Base-by-base conservation (phyloP, 495 filamentous ascomycete species). In the Hyaloscypha hepaticicola region DNA sequence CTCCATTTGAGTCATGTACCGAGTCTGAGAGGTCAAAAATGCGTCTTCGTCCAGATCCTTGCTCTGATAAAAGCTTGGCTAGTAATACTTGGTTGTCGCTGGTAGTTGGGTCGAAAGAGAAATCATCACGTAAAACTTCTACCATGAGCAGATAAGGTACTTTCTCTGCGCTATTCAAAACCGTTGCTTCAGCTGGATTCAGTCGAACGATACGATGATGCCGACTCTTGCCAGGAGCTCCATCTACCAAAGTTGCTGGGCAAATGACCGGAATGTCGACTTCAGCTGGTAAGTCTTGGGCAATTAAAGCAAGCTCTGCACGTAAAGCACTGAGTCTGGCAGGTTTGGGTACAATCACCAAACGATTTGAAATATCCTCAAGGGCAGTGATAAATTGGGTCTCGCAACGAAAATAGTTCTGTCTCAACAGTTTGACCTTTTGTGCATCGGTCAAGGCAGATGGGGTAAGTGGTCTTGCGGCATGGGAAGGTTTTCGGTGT, bases 91-190 rank as follows among this genome's bases (percentile, higher is more conserved):
- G 77, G 66, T 92, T 92, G 34, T 86, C 82, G 38, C 77, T 76
- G 1, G 86, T 84, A 38, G 85, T 83, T 5, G 88, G 87, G 63
- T 91, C 83, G 68, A 92, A 92, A 60, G 85, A 85, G 70, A 92
- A 91, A 67, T 92, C 89, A 38, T 91, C 88, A 5, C 82, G 77
- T 49, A 92, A 73, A 8, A 92, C 84, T 70, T 92, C 89, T 4
- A 92, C 81, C 88, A 92, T 90, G 7, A 92, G 77, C 25, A 92
- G 70, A 71, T 89, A 92, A 8, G 89, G 89, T 19, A 92, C 89
- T 68, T 89, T 86, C 69, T 92, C 89, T 8, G 89, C 89, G 68
- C 89, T 91, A 72, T 92, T 92, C 56, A 92, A 69, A 41, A 90
- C 90, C 4, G 88, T 91, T 19, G 88, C 86, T 74, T 92, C 89